Evolutionary conservation across 2,329 filamentous ascomycete species (phyloP).

Genomic region (Coniochaeta sp.): DNA sequence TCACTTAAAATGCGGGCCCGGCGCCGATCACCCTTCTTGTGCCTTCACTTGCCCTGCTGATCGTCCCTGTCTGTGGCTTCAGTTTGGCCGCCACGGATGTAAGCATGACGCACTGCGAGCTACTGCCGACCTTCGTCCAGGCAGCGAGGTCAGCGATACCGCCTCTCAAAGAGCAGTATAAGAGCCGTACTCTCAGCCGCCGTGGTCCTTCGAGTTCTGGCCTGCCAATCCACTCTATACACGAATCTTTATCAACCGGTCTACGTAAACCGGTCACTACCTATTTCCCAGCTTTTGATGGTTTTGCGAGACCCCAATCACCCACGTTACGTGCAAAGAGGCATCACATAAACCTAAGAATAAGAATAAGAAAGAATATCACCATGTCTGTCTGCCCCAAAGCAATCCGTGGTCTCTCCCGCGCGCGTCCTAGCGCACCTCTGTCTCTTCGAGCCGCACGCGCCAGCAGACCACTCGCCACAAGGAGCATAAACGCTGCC

Average conservation of each 20-base stretch:
- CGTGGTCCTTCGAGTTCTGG: neutral
- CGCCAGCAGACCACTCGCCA: neutral
- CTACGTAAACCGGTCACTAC: neutral
- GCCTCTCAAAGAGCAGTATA: neutral
- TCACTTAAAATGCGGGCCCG: neutral
- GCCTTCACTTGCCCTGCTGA: neutral
- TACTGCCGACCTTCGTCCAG: neutral
- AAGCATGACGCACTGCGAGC: neutral
- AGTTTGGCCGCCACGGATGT: neutral
- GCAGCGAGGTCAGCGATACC: neutral
- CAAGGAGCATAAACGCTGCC: neutral
- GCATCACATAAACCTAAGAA: neutral
- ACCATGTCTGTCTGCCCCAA: conserved; percentile 1
- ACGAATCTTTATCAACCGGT: neutral
- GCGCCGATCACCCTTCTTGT: neutral
- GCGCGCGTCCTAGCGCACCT: neutral
- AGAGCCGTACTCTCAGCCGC: neutral
- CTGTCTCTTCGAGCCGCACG: neutral
- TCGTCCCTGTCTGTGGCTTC: neutral
- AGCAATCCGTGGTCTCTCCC: neutral
- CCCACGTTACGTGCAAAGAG: neutral
- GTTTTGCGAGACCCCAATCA: neutral
- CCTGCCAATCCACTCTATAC: neutral
- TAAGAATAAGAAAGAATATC: too few relatives aligned
- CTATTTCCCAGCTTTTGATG: neutral